Percentiles rank a stretch among this genome's conserved stretches.
These are phyloP conservation scores for Mycena haematopus DNA, from an alignment of 768 basidiomycete genomes.

Conservation along the genomic window DNA sequence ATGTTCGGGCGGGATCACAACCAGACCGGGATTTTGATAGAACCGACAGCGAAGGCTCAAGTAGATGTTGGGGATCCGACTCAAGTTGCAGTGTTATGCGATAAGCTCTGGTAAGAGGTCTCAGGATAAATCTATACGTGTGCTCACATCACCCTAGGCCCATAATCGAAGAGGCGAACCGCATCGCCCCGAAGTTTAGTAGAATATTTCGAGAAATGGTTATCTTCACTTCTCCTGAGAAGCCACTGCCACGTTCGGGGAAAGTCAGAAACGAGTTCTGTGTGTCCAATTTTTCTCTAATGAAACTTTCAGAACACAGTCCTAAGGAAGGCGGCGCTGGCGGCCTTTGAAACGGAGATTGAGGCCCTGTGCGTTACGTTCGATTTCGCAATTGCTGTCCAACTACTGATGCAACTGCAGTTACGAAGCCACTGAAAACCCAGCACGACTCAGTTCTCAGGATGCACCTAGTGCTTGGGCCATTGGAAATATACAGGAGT, in stretches of 20 bases:
- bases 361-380: slow-evolving; percentile 39
- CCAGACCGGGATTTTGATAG: slow-evolving; percentile 41
- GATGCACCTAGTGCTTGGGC: slow-evolving; percentile 31
- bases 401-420: slow-evolving; percentile 23
- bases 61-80: slow-evolving; percentile 39
- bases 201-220: slow-evolving; percentile 60
- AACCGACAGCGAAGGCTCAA: slow-evolving; percentile 33
- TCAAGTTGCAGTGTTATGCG: slow-evolving; percentile 38
- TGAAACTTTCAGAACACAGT: too few species aligned
- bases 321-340: slow-evolving; percentile 46
- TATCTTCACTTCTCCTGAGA: slow-evolving; percentile 45
- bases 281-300: too few species aligned
- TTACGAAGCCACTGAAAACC: slow-evolving; percentile 35
- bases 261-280: too few species aligned
- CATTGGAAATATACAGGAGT: slow-evolving; percentile 32
- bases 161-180: slow-evolving; percentile 50
- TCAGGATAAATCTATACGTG: not conserved
- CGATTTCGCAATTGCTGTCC: too few species aligned
- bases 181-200: slow-evolving; percentile 45
- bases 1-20: slow-evolving; percentile 50
- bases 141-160: slow-evolving; percentile 34
- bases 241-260: slow-evolving; percentile 49
- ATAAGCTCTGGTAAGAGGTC: slow-evolving; percentile 42
- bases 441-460: slow-evolving; percentile 25
- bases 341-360: slow-evolving; percentile 48